phyloP scores from a whole-genome alignment of 345 rosid genomes.

The Populus pruinosa region DNA sequence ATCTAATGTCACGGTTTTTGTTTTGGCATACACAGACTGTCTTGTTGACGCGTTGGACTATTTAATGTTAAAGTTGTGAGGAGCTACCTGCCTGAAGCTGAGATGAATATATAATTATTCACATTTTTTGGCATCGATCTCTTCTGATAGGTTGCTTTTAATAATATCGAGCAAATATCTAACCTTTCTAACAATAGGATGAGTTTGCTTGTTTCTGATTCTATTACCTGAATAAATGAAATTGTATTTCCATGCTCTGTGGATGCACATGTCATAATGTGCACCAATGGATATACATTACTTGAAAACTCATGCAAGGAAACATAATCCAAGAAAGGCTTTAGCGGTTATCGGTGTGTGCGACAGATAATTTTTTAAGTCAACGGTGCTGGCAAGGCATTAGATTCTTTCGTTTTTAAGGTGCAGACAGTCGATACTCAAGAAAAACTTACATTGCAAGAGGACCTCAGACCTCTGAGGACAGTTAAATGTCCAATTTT shows the following conservation, averaged over 20 bases:
- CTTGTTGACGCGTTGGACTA: slow-evolving; percentile 80
- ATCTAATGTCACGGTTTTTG: background rate
- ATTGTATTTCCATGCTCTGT: background rate
- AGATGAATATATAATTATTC: background rate
- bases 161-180: background rate
- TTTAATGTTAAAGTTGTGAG: slow-evolving; percentile 59
- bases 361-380: background rate
- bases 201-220: background rate
- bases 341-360: background rate
- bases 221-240: background rate
- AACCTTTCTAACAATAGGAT: background rate
- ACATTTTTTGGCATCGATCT: background rate
- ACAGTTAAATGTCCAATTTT: background rate
- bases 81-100: background rate
- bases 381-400: background rate
- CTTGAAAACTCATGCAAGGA: background rate
- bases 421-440: background rate
- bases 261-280: background rate
- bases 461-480: background rate
- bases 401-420: background rate
- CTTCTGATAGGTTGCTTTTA: background rate
- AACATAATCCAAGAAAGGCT: background rate
- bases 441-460: background rate
- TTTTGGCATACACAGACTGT: slow-evolving; percentile 25
- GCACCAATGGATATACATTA: background rate